Base-by-base conservation (phyloP, 352 stramenopile species). In the Phytophthora citrophthora region DNA sequence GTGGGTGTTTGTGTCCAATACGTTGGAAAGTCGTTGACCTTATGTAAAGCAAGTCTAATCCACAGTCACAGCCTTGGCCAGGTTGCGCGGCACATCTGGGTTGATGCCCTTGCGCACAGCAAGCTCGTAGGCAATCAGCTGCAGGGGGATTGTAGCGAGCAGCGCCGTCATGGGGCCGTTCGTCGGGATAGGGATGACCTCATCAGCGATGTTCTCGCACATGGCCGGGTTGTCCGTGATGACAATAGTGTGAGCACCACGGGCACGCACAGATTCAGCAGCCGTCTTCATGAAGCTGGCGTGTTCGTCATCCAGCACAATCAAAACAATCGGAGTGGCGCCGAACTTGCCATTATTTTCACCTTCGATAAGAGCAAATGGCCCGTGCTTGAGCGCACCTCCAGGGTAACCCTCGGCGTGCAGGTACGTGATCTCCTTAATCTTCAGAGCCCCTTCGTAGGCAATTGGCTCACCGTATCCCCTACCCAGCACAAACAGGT, bases 401-500 rank as follows among this genome's bases (percentile, higher is more conserved):
- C 97, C 97, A 54, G 95, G 93, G 80, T 99, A 99, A 26, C 97
- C 97, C 65, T 99, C 97, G 26, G 97, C 97, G 68, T 99, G 97
- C 38, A 99, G 72, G 68, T 99, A 99, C 54, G 94, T 98, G 77
- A 99, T 98, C 83, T 99, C 97, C 79, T 99, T 99, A 55, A 99
- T 98, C 80, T 99, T 99, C 16, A 99, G 76, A 16, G 97, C 97
- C 34, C 97, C 97, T 86, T 99, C 97, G 63, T 97, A 93, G 15
- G 97, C 97, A 49, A 99, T 97, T 5, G 96, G 95, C 69, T 98
- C 93, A 46, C 82, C 93, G 61, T 96, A 98, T 47, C 92, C 94
- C 62, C 97, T 96, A 24, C 97, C 97, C 9, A 99, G 73, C 41
- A 99, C 89, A 73, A 99, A 99, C 15, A 97, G 79, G 70, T 99